Evolutionary conservation across 2,329 filamentous ascomycete species (phyloP).

Genomic region (Thielaviopsis musarum): DNA sequence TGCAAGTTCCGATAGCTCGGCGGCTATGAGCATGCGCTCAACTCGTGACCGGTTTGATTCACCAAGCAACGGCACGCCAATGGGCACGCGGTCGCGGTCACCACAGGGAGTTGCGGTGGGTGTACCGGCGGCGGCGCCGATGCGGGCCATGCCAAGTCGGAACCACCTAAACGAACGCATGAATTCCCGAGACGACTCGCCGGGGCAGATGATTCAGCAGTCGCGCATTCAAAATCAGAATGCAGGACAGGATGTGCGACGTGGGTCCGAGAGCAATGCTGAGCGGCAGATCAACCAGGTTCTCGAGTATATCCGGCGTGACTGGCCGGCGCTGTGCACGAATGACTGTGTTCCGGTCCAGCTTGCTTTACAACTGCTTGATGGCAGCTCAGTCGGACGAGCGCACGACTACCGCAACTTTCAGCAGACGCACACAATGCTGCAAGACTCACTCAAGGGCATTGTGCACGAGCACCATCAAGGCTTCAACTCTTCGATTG

Average conservation of each 20-base stretch:
- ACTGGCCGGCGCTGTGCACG: slow-evolving; percentile 85
- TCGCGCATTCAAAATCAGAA: slow-evolving; percentile 12
- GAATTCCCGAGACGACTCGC: slow-evolving; percentile 3
- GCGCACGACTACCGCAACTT: slow-evolving; percentile 81
- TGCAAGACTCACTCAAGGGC: slow-evolving; percentile 83
- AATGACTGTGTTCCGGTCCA: slow-evolving; percentile 85
- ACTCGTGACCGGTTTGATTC: slow-evolving; percentile 10
- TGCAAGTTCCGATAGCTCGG: slow-evolving; percentile 5
- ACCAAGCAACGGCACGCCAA: slow-evolving; percentile 3
- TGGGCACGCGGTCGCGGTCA: slow-evolving; percentile 5
- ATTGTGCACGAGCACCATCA: slow-evolving; percentile 99
- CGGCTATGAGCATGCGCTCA: slow-evolving; percentile 8
- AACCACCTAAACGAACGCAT: slow-evolving; percentile 15
- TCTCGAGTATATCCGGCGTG: slow-evolving; percentile 65
- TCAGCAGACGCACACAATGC: slow-evolving; percentile 62
- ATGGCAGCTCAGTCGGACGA: slow-evolving; percentile 80
- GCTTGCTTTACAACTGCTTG: slow-evolving; percentile 84
- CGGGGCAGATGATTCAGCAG: slow-evolving; percentile 5
- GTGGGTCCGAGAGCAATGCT: slow-evolving; percentile 28
- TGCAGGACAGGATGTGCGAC: background rate
- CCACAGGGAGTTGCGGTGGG: background rate
- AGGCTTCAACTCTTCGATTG: slow-evolving; percentile 97
- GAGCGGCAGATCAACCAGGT: slow-evolving; percentile 45
- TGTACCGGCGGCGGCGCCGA: slow-evolving; percentile 2
- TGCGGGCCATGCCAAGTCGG: slow-evolving; percentile 20